phyloP scores from a whole-genome alignment of 2,329 filamentous ascomycete genomes.

The Sporothrix schenckii region DNA sequence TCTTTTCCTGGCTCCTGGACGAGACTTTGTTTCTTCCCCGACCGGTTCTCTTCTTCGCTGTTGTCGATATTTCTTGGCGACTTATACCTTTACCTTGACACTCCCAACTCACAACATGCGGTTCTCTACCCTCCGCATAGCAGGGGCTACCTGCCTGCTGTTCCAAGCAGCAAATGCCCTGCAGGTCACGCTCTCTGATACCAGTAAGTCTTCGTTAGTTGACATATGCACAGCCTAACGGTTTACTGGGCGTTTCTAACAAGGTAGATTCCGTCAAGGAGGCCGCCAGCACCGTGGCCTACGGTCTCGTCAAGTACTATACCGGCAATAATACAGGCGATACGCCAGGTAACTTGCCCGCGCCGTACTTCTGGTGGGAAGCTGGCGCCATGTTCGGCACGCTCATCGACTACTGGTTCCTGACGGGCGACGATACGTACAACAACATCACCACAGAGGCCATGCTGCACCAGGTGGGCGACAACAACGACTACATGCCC shows the following conservation, averaged over 20 bases:
- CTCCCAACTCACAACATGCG: neutral
- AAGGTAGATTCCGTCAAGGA: constrained; percentile 54
- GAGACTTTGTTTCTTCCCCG: constrained; percentile 31
- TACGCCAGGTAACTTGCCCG: constrained; percentile 59
- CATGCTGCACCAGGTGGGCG: constrained; percentile 62
- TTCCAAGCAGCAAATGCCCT: constrained; percentile 34
- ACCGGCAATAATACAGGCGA: constrained; percentile 63
- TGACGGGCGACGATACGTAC: constrained; percentile 68
- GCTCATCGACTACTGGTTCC: constrained; percentile 71
- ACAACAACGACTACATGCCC: constrained; percentile 67
- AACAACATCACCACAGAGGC: constrained; percentile 62
- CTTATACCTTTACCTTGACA: neutral
- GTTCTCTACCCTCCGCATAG: constrained; percentile 16
- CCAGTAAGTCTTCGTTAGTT: neutral
- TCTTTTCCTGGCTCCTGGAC: neutral
- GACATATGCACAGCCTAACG: neutral
- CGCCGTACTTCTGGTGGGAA: constrained; percentile 76
- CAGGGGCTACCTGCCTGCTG: constrained; percentile 33
- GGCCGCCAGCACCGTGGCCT: constrained; percentile 51
- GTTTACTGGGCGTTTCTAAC: neutral
- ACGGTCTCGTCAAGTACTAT: constrained; percentile 50
- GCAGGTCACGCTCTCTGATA: constrained; percentile 32
- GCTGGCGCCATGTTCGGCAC: constrained; percentile 71
- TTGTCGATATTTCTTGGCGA: neutral
- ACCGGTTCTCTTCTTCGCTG: neutral